Evolutionary conservation across 140 eudicot species (phyloP), one percentile per base, ranked within the genome.

Genomic region (Ambrosia hybrid): DNA sequence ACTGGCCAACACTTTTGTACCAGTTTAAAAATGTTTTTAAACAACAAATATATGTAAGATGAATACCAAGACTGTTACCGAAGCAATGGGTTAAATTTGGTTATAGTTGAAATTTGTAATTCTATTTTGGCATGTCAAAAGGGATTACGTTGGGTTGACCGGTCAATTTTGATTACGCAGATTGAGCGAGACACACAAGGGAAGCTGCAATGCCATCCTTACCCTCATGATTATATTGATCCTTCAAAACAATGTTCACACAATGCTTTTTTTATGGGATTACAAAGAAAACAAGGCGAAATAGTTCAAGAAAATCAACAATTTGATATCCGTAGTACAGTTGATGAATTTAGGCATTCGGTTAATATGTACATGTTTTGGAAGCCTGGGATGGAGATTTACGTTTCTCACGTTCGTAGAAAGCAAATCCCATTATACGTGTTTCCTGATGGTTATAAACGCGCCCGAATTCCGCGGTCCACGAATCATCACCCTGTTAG

Each of bases 371-470:
- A 90, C 67, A 11, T 86, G 6, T 77, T 51, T 41, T 82, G 94
- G 96, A 85, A 74, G 21, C 96, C 87, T 1, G 95, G 97, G 39
- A 94, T 90, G 99, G 96, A 91, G 48, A 84, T 94, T n/a, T 81
- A 57, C 8, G 97, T 94, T 12, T 94, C 91, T 56, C 97, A 94
- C 75, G 89, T 94, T 15, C 83, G 92, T 10, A 86, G 96, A 83
- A 83, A 80, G 83, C 94, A 82, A 75, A 80, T 94, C 30, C 99
- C 99, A 0, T 55, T 77, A 13, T 93, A 85, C 68, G 94, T 90
- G 30, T 88, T 88, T 78, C 97, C 99, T 1, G 83, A 85, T 5
- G 98, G 98, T 34, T 81, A 85, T 74, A 89, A 70, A 67, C 82
- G 92, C 16, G 53, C 83, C 51, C 85, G 96, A 53, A 76, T 81